Conservation (phyloP, 2,329 filamentous ascomycete species). For the Xylaria sp. region DNA sequence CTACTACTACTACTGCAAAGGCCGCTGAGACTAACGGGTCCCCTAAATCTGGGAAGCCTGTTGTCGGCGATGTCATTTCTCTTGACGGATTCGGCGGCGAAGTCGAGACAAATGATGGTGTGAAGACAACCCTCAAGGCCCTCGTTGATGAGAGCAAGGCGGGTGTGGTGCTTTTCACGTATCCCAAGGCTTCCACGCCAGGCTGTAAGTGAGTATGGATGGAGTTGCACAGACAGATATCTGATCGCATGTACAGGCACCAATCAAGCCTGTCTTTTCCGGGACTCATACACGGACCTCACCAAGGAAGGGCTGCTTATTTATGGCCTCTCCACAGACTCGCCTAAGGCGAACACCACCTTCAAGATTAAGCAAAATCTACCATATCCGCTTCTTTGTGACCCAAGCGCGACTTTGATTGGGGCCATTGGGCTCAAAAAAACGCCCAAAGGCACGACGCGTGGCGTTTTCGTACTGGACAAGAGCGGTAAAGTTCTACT, state of each 20-base stretch:
- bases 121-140: slow-evolving; percentile 80
- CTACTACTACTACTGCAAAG: slow-evolving; percentile 37
- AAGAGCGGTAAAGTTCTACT: slow-evolving; percentile 84
- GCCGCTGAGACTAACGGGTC: slow-evolving; percentile 49
- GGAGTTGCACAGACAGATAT: slow-evolving; percentile 10
- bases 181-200: slow-evolving; percentile 92
- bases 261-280: slow-evolving; percentile 91
- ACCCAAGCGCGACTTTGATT: slow-evolving; percentile 79
- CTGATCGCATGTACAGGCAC: slow-evolving; percentile 71
- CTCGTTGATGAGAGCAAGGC: slow-evolving; percentile 85
- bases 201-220: slow-evolving; percentile 76
- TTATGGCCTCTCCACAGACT: slow-evolving; percentile 90
- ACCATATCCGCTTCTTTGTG: slow-evolving; percentile 88
- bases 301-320: slow-evolving; percentile 84
- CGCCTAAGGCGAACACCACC: slow-evolving; percentile 88
- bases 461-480: slow-evolving; percentile 88
- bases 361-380: slow-evolving; percentile 94
- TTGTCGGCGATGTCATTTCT: slow-evolving; percentile 66
- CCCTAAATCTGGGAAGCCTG: slow-evolving; percentile 56
- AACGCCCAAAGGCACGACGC: slow-evolving; percentile 78
- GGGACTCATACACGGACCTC: slow-evolving; percentile 82
- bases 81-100: slow-evolving; percentile 74
- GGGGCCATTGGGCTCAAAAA: slow-evolving; percentile 91
- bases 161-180: slow-evolving; percentile 93
- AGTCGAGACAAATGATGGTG: slow-evolving; percentile 86